Evolutionary conservation across 2,329 filamentous ascomycete genomes (phyloP).

Genomic region (Colletotrichum sp.): DNA sequence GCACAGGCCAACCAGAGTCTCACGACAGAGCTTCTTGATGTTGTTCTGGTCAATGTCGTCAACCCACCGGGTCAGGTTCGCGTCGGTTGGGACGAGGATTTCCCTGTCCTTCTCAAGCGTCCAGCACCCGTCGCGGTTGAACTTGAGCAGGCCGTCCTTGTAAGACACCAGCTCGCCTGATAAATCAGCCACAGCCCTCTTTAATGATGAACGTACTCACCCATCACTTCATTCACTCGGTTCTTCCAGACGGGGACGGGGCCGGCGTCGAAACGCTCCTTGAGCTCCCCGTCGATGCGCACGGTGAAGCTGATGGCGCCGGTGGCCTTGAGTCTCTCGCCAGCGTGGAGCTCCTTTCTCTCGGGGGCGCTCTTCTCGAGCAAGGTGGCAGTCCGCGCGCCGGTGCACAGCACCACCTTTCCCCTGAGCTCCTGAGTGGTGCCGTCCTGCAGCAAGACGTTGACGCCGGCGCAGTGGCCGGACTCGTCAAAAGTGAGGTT

Average conservation of each 20-base stretch:
- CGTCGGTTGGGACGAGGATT: slow-evolving; percentile 51
- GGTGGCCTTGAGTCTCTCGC: slow-evolving; percentile 59
- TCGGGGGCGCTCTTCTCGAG: slow-evolving; percentile 56
- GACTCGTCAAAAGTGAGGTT: slow-evolving; percentile 49
- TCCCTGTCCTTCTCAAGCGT: slow-evolving; percentile 55
- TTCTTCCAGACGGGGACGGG: slow-evolving; percentile 60
- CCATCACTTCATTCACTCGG: slow-evolving; percentile 43
- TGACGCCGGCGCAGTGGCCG: slow-evolving; percentile 57
- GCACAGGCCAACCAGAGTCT: slow-evolving; percentile 45
- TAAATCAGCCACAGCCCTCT: slow-evolving; percentile 6
- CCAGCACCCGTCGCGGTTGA: slow-evolving; percentile 65
- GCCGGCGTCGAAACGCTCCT: slow-evolving; percentile 43
- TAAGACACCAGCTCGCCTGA: slow-evolving; percentile 47
- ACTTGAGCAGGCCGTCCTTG: slow-evolving; percentile 61
- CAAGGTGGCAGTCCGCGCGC: slow-evolving; percentile 60
- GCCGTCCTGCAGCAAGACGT: slow-evolving; percentile 54
- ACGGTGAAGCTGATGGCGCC: slow-evolving; percentile 52
- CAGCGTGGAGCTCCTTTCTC: slow-evolving; percentile 55
- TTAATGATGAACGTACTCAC: slow-evolving; percentile 28
- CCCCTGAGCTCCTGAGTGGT: slow-evolving; percentile 44
- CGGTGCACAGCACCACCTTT: slow-evolving; percentile 59
- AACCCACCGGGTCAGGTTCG: slow-evolving; percentile 47
- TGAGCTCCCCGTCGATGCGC: slow-evolving; percentile 46
- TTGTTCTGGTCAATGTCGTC: slow-evolving; percentile 38
- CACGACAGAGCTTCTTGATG: slow-evolving; percentile 48